These are phyloP conservation scores for Rostrohypoxylon terebratum DNA, from an alignment of 495 filamentous ascomycete genomes.

Conservation along the genomic window DNA sequence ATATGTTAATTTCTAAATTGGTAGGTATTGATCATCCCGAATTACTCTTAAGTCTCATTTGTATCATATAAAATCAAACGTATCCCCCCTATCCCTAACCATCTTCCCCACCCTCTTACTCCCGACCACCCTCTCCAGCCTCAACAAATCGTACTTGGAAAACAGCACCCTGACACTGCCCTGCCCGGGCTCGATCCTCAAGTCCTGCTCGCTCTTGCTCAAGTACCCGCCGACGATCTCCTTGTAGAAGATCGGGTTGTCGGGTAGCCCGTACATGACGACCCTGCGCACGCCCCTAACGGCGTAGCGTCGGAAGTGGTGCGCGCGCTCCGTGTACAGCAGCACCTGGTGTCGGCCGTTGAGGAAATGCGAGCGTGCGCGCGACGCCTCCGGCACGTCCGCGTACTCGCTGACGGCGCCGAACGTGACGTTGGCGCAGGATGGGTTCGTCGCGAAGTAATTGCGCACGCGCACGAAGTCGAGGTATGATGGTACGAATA, in stretches of 20 bases:
- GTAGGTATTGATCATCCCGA: neutral
- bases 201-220: slow-evolving; percentile 65
- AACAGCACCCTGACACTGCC: slow-evolving; percentile 78
- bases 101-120: slow-evolving; percentile 79
- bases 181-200: slow-evolving; percentile 60
- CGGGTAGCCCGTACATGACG: slow-evolving; percentile 87
- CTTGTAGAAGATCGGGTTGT: slow-evolving; percentile 88
- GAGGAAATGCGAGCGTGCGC: slow-evolving; percentile 88
- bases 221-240: slow-evolving; percentile 84
- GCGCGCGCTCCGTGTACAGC: slow-evolving; percentile 90
- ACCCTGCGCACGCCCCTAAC: slow-evolving; percentile 82
- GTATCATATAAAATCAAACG: slow-evolving; percentile 79
- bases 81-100: slow-evolving; percentile 83
- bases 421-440: slow-evolving; percentile 77
- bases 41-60: neutral
- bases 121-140: slow-evolving; percentile 90
- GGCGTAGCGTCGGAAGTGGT: slow-evolving; percentile 90
- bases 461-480: slow-evolving; percentile 95
- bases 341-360: slow-evolving; percentile 83
- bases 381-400: slow-evolving; percentile 75
- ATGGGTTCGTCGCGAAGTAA: slow-evolving; percentile 80
- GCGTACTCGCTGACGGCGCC: slow-evolving; percentile 91
- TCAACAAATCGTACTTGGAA: slow-evolving; percentile 87
- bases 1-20: neutral
- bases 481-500: slow-evolving; percentile 92